Evolutionary conservation across 2,329 filamentous ascomycete species (phyloP), one percentile per base, ranked within the genome.

Genomic region (Aurifilum marmelostoma): DNA sequence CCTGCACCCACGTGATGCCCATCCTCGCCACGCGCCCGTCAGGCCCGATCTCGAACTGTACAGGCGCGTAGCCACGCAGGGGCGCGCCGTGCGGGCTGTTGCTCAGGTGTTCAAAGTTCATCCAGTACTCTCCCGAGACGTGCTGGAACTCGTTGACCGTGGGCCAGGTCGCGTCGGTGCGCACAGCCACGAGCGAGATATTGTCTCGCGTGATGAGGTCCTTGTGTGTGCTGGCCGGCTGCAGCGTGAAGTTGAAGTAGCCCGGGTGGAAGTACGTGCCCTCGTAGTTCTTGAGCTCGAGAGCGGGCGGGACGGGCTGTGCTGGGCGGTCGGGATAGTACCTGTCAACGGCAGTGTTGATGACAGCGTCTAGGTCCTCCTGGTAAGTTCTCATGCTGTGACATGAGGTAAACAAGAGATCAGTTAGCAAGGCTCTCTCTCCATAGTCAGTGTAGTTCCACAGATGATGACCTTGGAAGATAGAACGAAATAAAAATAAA

Each of bases 201-300:
- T 54, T 37, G 12, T 60, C 32, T 18, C 54, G 34, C 34, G 34
- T 50, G 58, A 62, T 56, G 21, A 58, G 21, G 24, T 14, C 32
- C 7, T 43, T 50, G 1, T 59, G 64, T 39, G 27, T 27, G 39
- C 24, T 9, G 18, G 66, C 66, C 7, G 74, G 59, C 62, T 74
- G 64, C 11, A 80, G 60, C 1, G 75, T 78, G 65, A 80, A 64
- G 71, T 77, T 78, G 37, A 73, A 73, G 74, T 84, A 85, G 3
- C 78, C 82, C 1, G 79, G 77, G 66, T 85, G 78, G 69, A 75
- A 79, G 71, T 85, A 86, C 1, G 77, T 81, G 3, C 84, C 84
- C 1, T 74, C 72, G 69, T 81, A 80, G 47, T 74, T 73, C 21
- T 73, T 69, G 3, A 84, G 72, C 0, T 80, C 77, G 21, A 82